A percentile compares a stretch with the other conserved stretches of the same genome.
Evolutionary conservation across 441 rosid species (phyloP).

Genomic region (Aquilaria agallochum): DNA sequence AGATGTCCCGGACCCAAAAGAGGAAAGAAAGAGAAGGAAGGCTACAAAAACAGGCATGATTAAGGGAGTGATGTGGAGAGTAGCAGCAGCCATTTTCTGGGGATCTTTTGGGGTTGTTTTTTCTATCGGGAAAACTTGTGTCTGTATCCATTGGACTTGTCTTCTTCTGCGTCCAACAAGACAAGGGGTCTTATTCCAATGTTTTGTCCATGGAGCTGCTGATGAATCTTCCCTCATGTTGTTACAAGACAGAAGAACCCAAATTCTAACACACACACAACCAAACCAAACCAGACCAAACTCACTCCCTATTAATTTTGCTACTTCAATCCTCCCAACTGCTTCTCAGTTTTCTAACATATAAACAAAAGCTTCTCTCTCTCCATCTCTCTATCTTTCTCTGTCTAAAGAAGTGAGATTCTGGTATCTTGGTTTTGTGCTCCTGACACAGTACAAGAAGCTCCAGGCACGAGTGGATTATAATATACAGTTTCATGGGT

Average conservation of each 20-base stretch:
- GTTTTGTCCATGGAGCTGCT: conserved; percentile 26
- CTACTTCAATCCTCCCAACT: conserved; percentile 1
- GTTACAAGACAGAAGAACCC: conserved; percentile 38
- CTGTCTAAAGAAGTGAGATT: conserved; percentile 14
- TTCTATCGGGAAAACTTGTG: conserved; percentile 22
- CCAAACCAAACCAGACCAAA: conserved; percentile 5
- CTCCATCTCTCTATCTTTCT: conserved; percentile 12
- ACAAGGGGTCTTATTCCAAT: conserved; percentile 22
- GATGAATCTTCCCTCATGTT: conserved; percentile 31
- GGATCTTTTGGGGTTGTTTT: conserved; percentile 35
- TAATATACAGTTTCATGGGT: conserved; percentile 22
- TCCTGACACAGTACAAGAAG: conserved; percentile 32
- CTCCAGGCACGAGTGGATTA: conserved; percentile 34
- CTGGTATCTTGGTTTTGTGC: conserved; percentile 29
- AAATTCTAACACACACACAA: not conserved
- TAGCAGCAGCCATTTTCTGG: conserved; percentile 39
- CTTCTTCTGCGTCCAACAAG: conserved; percentile 31
- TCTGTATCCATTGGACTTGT: conserved; percentile 51
- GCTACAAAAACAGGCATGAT: conserved; percentile 36
- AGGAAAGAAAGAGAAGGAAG: conserved; percentile 39
- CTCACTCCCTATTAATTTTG: too few relatives aligned
- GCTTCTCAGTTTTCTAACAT: conserved; percentile 26
- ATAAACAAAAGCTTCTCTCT: conserved; percentile 17
- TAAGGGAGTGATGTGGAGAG: conserved; percentile 7
- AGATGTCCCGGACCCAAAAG: conserved; percentile 33